Base-by-base conservation (phyloP, 257 asterid species). In the Agastache rugosa region DNA sequence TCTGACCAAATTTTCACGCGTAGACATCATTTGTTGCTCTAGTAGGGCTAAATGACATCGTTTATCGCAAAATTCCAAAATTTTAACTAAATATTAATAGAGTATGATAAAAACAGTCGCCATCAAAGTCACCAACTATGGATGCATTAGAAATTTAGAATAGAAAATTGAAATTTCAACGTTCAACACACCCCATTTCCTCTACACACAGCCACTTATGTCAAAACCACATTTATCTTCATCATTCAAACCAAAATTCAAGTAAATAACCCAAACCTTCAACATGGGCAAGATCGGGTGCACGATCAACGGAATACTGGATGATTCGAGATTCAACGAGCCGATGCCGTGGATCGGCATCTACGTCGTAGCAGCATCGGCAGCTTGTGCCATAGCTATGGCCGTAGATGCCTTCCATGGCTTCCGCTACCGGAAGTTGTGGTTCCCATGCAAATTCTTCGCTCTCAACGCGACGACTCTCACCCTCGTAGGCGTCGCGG, bases 401-500 rank as follows among this genome's bases (percentile, higher is more conserved):
- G 78, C 82, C 0, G 2, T 64, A 2, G 95, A 89, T 35, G 75
- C 82, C 72, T 66, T 87, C n/a, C 89, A 84, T 4, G 90, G 89
- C 16, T 63, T 86, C 54, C 81, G 85, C 9, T 67, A 77, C 56
- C 39, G 83, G 8, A 85, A 85, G 44, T 53, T 80, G 67, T 86
- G 92, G 94, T 91, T 93, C 78, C 97, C 97, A 2, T 82, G 84
- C 89, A 90, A 85, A 66, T 87, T 45, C 85, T 91, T 90, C 69
- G 87, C 98, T 6, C 85, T 93, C 44, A 93, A 93, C 7, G 97
- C 98, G 68, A 87, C 96, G 4, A 91, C 93, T 25, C 85, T 89
- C 7, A 80, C 93, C 1, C 88, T 92, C 3, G 74, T 92, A 10
- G 83, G 86, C 0, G 92, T 90, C 2, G 90, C 96, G 1, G 86